Percentiles rank a stretch among this genome's conserved stretches.
Conservation (phyloP, 140 eudicot genomes). For the Senecio squalidus region DNA sequence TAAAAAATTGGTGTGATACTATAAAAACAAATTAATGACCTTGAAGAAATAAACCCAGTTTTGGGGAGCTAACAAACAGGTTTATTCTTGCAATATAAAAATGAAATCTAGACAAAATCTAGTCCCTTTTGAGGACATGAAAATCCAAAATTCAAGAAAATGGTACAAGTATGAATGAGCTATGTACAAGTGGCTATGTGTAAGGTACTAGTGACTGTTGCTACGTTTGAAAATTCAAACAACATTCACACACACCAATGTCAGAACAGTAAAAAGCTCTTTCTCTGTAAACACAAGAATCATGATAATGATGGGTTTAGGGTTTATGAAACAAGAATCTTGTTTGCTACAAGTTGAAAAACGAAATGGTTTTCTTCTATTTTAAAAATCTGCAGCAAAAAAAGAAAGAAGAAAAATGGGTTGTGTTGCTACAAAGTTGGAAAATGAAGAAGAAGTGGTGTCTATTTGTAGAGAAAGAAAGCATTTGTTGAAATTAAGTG, state of each 20-base stretch:
- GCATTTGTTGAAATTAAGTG: slow-evolving; percentile 63
- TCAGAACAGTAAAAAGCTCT: slow-evolving; percentile 24
- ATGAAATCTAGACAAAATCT: slow-evolving; percentile 19
- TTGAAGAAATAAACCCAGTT: slow-evolving; percentile 4
- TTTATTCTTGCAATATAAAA: slow-evolving; percentile 13
- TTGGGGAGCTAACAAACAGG: slow-evolving; percentile 15
- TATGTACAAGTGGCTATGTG: not conserved
- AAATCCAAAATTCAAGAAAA: slow-evolving; percentile 16
- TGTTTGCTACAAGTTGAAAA: slow-evolving; percentile 8
- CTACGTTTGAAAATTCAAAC: slow-evolving; percentile 14
- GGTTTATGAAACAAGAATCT: slow-evolving; percentile 18
- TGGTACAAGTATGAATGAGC: not conserved
- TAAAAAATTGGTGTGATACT: not conserved
- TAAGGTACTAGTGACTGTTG: slow-evolving; percentile 10
- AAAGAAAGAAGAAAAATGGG: slow-evolving; percentile 40
- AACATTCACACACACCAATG: slow-evolving; percentile 20
- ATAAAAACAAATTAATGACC: not conserved
- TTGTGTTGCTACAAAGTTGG: slow-evolving; percentile 91
- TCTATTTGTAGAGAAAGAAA: slow-evolving; percentile 88
- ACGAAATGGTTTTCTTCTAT: slow-evolving; percentile 16
- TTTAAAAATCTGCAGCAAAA: not conserved
- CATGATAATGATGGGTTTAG: slow-evolving; percentile 2
- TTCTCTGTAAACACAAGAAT: slow-evolving; percentile 19
- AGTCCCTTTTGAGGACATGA: slow-evolving; percentile 1
- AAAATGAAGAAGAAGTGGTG: slow-evolving; percentile 84